These are phyloP conservation scores for Aspergillus ochraceoroseus DNA, from an alignment of 2,329 filamentous ascomycete genomes.

Conservation along the genomic window DNA sequence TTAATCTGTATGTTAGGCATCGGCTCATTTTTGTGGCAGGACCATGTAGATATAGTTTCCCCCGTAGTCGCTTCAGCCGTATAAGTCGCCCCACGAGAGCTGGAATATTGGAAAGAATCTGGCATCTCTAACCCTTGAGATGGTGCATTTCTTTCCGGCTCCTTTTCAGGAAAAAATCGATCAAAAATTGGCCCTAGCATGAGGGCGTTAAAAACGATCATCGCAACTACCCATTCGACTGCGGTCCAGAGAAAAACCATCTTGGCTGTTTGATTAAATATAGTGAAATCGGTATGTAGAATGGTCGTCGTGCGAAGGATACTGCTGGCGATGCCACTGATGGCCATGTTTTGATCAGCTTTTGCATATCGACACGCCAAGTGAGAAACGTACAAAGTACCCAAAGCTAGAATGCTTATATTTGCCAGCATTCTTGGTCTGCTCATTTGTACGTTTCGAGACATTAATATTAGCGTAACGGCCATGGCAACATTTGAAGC, in stretches of 20 bases:
- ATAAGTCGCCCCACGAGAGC: neutral
- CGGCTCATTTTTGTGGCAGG: neutral
- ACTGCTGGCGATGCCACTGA: neutral
- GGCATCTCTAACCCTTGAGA: neutral
- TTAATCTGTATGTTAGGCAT: neutral
- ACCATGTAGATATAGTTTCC: neutral
- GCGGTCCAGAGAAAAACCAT: constrained; percentile 9
- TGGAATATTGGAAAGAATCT: neutral
- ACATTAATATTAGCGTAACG: neutral
- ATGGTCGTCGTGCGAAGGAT: constrained; percentile 1
- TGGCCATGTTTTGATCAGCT: too few species aligned
- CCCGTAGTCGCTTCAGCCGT: neutral
- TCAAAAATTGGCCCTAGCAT: constrained; percentile 1
- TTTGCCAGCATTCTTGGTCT: constrained; percentile 2
- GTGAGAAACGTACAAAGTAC: constrained; percentile 4
- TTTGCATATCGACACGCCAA: too few species aligned
- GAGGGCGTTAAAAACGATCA: constrained; percentile 6
- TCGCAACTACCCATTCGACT: constrained; percentile 5
- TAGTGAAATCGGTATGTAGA: neutral
- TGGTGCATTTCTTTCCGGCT: neutral
- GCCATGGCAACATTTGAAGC: constrained; percentile 1
- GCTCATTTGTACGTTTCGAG: neutral
- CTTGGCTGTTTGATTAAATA: constrained; percentile 2
- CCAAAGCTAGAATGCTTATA: neutral
- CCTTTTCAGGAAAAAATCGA: neutral